Evolutionary conservation across 768 basidiomycete genomes (phyloP), one percentile per base, ranked within the genome.

Genomic region (Rhizopogon salebrosus): DNA sequence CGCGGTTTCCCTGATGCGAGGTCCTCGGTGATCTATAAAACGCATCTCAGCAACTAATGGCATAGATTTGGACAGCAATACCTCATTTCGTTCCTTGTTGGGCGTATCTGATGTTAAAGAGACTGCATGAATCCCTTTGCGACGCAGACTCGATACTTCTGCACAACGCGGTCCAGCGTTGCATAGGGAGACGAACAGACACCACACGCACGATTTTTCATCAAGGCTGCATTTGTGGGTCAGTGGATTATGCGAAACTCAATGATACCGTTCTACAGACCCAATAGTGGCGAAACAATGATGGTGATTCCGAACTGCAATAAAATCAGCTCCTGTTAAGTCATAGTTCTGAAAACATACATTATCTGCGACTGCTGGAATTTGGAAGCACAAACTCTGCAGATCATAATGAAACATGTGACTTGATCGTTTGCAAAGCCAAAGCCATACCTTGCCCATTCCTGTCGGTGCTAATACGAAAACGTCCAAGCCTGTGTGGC

Each of bases 381-480:
- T 71, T 70, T 92, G 91, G 62, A 92, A 93, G 67, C 91, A 93
- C 3, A 93, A 61, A 60, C 89, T 91, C 89, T 91, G 48, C 4
- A 20, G 5, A 48, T 41, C 11, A 39, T 50, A 31, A 34, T 20
- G 18, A 41, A 40, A 49, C 42, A 48, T 22, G 13, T 9, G 48
- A 10, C 14, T 1, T 40, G 18, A 11, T 3, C 22, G 35, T 23
- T 9, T 38, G 16, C 23, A 22, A 2, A 5, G 41, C 5, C 13
- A 1, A 45, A 63, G 61, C 36, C 27, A 42, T 31, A 85, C 90
- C 78, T 93, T 93, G 31, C 91, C 92, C 87, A 92, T 89, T 4
- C 91, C 89, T 9, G 92, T 93, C 0, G 91, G 89, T 16, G 90
- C 91, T 3, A 92, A 75, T 9, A 90, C 87, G 45, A 92, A 77